Conservation (phyloP, 1,284 basidiomycete species). For the Cryptococcus sp. region DNA sequence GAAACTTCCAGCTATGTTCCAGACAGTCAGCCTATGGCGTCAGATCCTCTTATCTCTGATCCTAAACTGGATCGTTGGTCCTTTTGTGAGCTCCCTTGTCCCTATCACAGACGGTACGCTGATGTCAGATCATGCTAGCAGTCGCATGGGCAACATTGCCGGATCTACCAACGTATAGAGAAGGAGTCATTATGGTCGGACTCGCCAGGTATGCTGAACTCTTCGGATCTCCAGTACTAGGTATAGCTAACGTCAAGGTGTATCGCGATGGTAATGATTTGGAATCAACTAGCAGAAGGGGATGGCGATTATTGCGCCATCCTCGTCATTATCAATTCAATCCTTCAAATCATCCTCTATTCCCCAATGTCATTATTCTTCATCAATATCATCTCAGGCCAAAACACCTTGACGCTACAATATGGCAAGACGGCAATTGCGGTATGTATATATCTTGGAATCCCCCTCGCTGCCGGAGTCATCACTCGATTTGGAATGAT, state of each 20-base stretch:
- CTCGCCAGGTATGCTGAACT: constrained; percentile 50
- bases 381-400: constrained; percentile 63
- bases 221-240: not conserved
- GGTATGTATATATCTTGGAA: constrained; percentile 68
- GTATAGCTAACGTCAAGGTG: constrained; percentile 15
- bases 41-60: constrained; percentile 68
- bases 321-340: constrained; percentile 55
- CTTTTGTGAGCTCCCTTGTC: constrained; percentile 49
- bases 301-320: constrained; percentile 73
- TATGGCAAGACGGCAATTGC: constrained; percentile 69
- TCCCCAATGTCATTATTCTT: constrained; percentile 72
- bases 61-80: constrained; percentile 78
- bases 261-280: constrained; percentile 77
- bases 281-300: constrained; percentile 74
- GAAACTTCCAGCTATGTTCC: constrained; percentile 59
- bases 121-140: constrained; percentile 64
- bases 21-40: constrained; percentile 58
- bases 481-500: constrained; percentile 62
- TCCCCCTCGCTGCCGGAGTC: constrained; percentile 64
- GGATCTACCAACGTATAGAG: constrained; percentile 57
- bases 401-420: constrained; percentile 53
- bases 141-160: constrained; percentile 81
- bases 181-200: constrained; percentile 59
- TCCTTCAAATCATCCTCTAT: constrained; percentile 72
- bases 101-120: not conserved